Evolutionary conservation across 202 grass and related monocot genomes (phyloP), one percentile per base, ranked within the genome.

Genomic region (Tripidium arundinaceum): DNA sequence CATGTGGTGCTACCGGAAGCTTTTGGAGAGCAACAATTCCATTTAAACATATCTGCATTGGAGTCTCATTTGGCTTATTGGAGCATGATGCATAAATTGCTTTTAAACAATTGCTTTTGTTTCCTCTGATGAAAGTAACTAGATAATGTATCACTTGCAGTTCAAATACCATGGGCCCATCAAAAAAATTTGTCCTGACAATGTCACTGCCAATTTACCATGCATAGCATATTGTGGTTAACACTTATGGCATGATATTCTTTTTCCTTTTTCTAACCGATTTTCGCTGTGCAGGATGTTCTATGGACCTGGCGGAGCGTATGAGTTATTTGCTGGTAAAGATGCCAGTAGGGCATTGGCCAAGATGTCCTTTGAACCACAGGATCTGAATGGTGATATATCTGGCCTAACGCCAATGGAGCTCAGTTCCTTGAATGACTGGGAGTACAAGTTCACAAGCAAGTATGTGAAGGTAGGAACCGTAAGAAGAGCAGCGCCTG

Each of bases 321-420:
- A 97, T 66, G 91, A 74, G 4, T 67, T 89, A 29, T 97, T 97
- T 77, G 91, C 91, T 13, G 94, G 94, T 75, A 86, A 79, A 89
- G 94, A 97, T 75, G 91, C 91, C 10, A 97, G 89, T 57, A 92
- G 87, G 74, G 89, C 91, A 52, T 80, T 97, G 40, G 91, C 89
- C 4, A 97, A 97, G 75, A 94, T 97, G 94, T 97, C 91, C 12
- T 97, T 94, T 0, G 91, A 94, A 76, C 75, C 85, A 10, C 65
- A 87, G 13, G 91, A 97, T 58, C 84, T 94, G 62, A 92, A 72
- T 19, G 87, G 87, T 54, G 94, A 97, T 81, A 43, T 90, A 68
- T 89, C 94, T 52, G 91, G 86, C 4, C 87, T 97, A 10, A 84
- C 86, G 2, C 66, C 89, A 39, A 83, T 90, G 8, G 87, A 97